These are phyloP conservation scores for Arabis hirsuta DNA, from an alignment of 345 rosid species.

Conservation along the genomic window DNA sequence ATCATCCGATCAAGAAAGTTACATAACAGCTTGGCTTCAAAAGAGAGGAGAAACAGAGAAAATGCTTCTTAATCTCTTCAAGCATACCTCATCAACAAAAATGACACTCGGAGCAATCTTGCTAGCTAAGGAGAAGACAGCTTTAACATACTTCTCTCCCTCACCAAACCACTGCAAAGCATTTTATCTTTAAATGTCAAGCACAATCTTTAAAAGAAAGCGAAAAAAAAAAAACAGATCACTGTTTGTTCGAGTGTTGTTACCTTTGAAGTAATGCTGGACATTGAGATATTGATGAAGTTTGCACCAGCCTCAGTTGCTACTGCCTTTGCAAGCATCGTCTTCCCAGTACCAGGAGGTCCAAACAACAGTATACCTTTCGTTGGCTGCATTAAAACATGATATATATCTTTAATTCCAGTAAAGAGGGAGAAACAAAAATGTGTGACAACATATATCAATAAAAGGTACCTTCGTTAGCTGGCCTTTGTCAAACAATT, in stretches of 20 bases:
- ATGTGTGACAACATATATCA: background rate
- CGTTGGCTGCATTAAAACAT: constrained; percentile 68
- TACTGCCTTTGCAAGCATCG: constrained; percentile 99
- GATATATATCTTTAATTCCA: constrained; percentile 11
- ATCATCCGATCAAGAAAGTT: constrained; percentile 11
- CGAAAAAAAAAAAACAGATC: background rate
- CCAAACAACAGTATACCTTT: constrained; percentile 98
- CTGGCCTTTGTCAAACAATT: constrained; percentile 96
- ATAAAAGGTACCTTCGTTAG: constrained; percentile 74
- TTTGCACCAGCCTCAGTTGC: constrained; percentile 99
- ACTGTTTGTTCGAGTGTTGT: background rate
- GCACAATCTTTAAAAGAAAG: background rate
- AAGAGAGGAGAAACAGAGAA: constrained; percentile 19
- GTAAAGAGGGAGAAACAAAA: constrained; percentile 11
- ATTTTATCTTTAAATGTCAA: constrained; percentile 19
- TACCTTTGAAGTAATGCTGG: constrained; percentile 99
- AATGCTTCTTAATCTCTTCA: background rate
- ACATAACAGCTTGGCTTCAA: background rate
- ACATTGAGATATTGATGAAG: constrained; percentile 99
- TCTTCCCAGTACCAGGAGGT: constrained; percentile 99
- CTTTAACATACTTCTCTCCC: constrained; percentile 99
- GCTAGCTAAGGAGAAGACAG: constrained; percentile 97
- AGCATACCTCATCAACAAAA: constrained; percentile 94
- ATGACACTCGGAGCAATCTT: constrained; percentile 98
- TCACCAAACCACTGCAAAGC: constrained; percentile 98